Evolutionary conservation across 495 filamentous ascomycete genomes (phyloP).

Genomic region (Daldinia grandis): DNA sequence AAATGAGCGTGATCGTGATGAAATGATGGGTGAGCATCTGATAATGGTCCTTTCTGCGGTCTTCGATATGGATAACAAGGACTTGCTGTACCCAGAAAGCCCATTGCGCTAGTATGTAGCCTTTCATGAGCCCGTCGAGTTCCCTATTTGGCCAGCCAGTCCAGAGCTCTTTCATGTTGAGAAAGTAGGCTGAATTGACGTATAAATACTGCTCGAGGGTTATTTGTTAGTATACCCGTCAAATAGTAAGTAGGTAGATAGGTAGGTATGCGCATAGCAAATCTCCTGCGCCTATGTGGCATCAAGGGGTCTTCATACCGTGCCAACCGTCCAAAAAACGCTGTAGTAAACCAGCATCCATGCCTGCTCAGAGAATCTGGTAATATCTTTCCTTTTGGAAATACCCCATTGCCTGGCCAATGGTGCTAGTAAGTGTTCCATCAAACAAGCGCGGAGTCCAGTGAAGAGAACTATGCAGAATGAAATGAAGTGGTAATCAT

Average conservation of each 20-base stretch:
- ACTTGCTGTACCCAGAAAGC: constrained; percentile 96
- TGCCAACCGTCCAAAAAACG: constrained; percentile 80
- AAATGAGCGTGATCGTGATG: constrained; percentile 82
- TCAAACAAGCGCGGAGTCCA: constrained; percentile 80
- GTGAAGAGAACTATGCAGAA: constrained; percentile 87
- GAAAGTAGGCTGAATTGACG: constrained; percentile 77
- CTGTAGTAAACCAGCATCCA: constrained; percentile 86
- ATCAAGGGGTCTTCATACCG: constrained; percentile 66
- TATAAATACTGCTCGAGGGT: constrained; percentile 73
- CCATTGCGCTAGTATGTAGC: constrained; percentile 90
- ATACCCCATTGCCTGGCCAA: constrained; percentile 74
- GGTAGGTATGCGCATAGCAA: background rate
- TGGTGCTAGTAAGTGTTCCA: constrained; percentile 87
- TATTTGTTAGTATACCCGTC: constrained; percentile 26
- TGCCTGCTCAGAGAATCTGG: constrained; percentile 90
- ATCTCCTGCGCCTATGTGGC: background rate
- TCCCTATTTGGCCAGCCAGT: constrained; percentile 80
- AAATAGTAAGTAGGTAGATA: background rate
- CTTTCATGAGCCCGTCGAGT: constrained; percentile 77
- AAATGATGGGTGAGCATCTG: constrained; percentile 98
- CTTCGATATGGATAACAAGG: constrained; percentile 91
- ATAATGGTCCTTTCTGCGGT: constrained; percentile 89
- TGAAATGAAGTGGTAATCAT: constrained; percentile 80
- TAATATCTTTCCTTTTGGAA: constrained; percentile 72
- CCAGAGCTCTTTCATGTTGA: constrained; percentile 83